Evolutionary conservation across 306 rosid genomes (phyloP).

Genomic region (Acacia crassicarpa): DNA sequence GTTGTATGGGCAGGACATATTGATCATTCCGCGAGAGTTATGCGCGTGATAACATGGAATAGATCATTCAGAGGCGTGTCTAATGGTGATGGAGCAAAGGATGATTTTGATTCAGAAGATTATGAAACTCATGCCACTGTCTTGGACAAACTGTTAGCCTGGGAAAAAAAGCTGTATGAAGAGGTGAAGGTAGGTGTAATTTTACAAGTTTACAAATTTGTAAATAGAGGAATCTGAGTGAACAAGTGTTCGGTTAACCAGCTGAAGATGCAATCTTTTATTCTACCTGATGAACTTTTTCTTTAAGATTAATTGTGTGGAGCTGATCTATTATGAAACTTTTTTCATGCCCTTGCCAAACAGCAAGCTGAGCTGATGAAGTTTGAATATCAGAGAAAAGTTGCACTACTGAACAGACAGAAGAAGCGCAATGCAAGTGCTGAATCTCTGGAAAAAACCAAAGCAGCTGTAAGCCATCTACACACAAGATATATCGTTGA

Average conservation of each 20-base stretch:
- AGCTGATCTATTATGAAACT: background rate
- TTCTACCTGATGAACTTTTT: background rate
- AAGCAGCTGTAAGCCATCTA: constrained; percentile 66
- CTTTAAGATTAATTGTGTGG: background rate
- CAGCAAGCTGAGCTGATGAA: constrained; percentile 60
- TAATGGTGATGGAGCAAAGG: constrained; percentile 52
- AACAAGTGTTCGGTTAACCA: background rate
- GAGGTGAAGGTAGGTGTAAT: constrained; percentile 57
- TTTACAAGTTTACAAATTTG: background rate
- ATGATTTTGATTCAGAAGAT: constrained; percentile 55
- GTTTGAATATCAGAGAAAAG: constrained; percentile 61
- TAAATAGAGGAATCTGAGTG: background rate
- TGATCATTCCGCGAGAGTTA: constrained; percentile 66
- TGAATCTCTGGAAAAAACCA: constrained; percentile 62
- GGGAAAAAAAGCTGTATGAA: constrained; percentile 73
- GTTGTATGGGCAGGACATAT: constrained; percentile 47
- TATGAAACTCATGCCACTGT: constrained; percentile 63
- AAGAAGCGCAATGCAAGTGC: constrained; percentile 47
- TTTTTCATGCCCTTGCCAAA: background rate
- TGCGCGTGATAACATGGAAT: constrained; percentile 68
- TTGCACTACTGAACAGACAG: constrained; percentile 55
- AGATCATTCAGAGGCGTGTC: constrained; percentile 59
- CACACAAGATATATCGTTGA: constrained; percentile 68
- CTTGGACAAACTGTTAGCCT: constrained; percentile 63
- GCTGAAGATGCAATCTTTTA: background rate